phyloP scores from a whole-genome alignment of 1,284 basidiomycete genomes.

The Puccinia polysora region DNA sequence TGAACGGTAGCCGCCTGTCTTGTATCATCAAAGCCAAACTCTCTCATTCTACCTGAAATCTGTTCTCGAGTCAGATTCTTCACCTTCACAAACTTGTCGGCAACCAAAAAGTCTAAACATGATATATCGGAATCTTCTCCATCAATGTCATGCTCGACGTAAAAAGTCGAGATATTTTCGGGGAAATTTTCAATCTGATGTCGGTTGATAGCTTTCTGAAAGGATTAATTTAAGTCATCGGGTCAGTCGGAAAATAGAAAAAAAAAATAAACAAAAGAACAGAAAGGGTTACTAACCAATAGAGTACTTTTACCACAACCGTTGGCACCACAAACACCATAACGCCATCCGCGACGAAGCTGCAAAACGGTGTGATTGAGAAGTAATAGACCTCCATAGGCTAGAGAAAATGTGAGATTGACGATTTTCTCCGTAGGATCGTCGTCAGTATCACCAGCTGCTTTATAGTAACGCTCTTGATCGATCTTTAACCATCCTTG shows the following conservation, averaged over 20 bases:
- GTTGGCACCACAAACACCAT: constrained; percentile 93
- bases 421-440: constrained; percentile 66
- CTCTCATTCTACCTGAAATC: constrained; percentile 71
- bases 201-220: constrained; percentile 50
- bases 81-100: constrained; percentile 50
- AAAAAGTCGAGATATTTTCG: constrained; percentile 50
- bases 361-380: constrained; percentile 91
- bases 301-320: constrained; percentile 95
- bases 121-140: constrained; percentile 51
- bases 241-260: background rate
- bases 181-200: constrained; percentile 53
- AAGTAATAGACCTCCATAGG: constrained; percentile 89
- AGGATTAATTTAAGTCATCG: background rate
- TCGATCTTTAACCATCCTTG: constrained; percentile 73
- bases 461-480: constrained; percentile 57
- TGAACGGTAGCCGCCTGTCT: constrained; percentile 81
- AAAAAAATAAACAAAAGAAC: constrained; percentile 10
- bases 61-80: constrained; percentile 54
- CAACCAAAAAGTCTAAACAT: constrained; percentile 49
- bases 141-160: constrained; percentile 53
- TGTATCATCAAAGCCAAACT: constrained; percentile 85
- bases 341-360: constrained; percentile 81
- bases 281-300: constrained; percentile 59
- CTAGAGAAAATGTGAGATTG: constrained; percentile 88
- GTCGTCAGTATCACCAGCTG: constrained; percentile 69